Percentiles rank a stretch among this genome's conserved stretches.
These are phyloP conservation scores for Punctularia strigosozonata DNA, from an alignment of 768 basidiomycete species.

Conservation along the genomic window DNA sequence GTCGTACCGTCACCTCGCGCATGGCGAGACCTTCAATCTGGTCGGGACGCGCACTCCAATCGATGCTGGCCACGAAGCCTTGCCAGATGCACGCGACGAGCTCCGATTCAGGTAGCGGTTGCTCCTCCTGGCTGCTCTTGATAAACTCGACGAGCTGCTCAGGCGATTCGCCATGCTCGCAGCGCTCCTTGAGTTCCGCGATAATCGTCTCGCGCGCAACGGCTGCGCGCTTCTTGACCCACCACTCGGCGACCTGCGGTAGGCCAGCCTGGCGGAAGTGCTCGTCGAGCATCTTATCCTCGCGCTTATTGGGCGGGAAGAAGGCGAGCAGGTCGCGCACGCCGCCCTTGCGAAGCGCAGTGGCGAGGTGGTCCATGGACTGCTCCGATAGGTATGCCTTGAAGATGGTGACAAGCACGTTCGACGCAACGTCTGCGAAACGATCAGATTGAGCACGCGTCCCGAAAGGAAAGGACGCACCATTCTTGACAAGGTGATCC, in stretches of 20 bases:
- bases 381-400: slow-evolving; percentile 72
- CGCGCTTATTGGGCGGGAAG: slow-evolving; percentile 79
- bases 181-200: slow-evolving; percentile 55
- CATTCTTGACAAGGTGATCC: slow-evolving; percentile 94
- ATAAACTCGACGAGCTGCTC: slow-evolving; percentile 74
- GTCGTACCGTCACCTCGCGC: slow-evolving; percentile 73
- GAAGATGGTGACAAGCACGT: slow-evolving; percentile 68
- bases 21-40: slow-evolving; percentile 86
- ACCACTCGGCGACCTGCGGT: slow-evolving; percentile 83
- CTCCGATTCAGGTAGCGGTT: slow-evolving; percentile 77
- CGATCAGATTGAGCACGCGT: too few species aligned
- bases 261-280: slow-evolving; percentile 79
- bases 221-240: slow-evolving; percentile 79
- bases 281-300: slow-evolving; percentile 62
- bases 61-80: slow-evolving; percentile 77
- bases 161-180: slow-evolving; percentile 53
- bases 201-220: slow-evolving; percentile 71
- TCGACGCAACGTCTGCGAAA: slow-evolving; percentile 58
- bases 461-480: slow-evolving; percentile 34
- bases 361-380: slow-evolving; percentile 82
- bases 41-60: slow-evolving; percentile 84
- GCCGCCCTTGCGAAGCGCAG: slow-evolving; percentile 70
- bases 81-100: slow-evolving; percentile 87
- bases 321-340: slow-evolving; percentile 79
- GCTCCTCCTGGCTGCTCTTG: slow-evolving; percentile 61